Evolutionary conservation across 1,284 basidiomycete species (phyloP), one percentile per base, ranked within the genome.

Genomic region (Sporisorium graminicola): DNA sequence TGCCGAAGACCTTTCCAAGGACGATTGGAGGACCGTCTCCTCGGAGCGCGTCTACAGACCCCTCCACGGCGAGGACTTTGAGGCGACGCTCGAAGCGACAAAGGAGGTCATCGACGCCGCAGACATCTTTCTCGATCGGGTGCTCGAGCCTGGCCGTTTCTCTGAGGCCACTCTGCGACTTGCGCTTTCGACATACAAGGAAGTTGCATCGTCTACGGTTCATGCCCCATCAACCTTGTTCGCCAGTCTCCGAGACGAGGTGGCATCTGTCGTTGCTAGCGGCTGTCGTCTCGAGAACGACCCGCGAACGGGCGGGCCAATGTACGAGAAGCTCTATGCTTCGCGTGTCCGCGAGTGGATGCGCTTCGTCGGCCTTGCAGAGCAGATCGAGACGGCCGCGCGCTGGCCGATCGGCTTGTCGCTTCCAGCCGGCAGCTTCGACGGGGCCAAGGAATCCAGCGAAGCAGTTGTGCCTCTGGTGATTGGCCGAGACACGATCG

Each of bases 91-190:
- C 35, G 71, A 77, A 12, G 66, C 67, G 8, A 67, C 66, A 20
- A 64, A 53, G 24, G 63, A 61, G 27, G 37, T 70, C 2, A 58
- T 66, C 26, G 76, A 78, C 16, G 35, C 75, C 16, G 68, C 78
- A 1, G 63, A 77, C 26, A 73, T 81, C 46, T 84, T 82, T 55
- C 54, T 84, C 20, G 59, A 61, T 14, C 78, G 80, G 16, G 59
- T 84, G 12, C 66, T 79, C 42, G 80, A 82, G 71, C 78, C 80
- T 6, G 80, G 76, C 16, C 75, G 82, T 16, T 83, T 78, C 58
- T 78, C 74, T 14, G 58, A 66, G 40, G 62, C 69, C 5, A 77
- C 79, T 1, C 58, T 83, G 42, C 58, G 63, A 49, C 63, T 68
- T 4, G 65, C 65, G 5, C 65, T 68, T 5, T 56, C 68, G 14